phyloP scores from a whole-genome alignment of 2,329 filamentous ascomycete species.

The Esteya vermicola region DNA sequence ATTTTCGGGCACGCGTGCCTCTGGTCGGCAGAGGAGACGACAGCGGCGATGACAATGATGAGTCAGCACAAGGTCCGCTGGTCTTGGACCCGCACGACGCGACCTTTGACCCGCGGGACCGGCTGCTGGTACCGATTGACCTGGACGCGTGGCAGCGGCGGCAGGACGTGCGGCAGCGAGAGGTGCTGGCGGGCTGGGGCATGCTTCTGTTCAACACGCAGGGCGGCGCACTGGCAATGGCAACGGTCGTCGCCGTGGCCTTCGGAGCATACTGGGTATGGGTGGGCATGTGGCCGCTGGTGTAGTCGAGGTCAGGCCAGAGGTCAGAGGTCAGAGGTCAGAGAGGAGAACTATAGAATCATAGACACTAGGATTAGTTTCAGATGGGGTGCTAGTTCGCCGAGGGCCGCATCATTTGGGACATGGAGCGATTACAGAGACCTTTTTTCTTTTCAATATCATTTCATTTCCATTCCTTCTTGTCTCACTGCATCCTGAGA shows the following conservation, averaged over 20 bases:
- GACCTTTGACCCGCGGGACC: slow-evolving; percentile 24
- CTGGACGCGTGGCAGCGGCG: slow-evolving; percentile 39
- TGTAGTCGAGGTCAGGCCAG: no score
- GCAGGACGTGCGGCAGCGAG: slow-evolving; percentile 27
- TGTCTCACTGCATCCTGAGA: no score
- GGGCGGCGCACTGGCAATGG: slow-evolving; percentile 31
- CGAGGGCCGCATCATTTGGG: no score
- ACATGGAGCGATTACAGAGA: no score
- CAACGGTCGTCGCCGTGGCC: slow-evolving; percentile 25
- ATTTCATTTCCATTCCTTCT: no score
- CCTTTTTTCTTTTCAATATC: no score
- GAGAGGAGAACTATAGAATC: no score
- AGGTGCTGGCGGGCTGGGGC: slow-evolving; percentile 36
- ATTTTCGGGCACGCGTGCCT: slow-evolving; percentile 54
- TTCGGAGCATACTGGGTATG: slow-evolving; percentile 30
- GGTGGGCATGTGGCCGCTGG: background rate
- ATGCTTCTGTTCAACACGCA: slow-evolving; percentile 40
- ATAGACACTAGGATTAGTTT: no score
- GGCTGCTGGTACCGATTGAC: slow-evolving; percentile 37
- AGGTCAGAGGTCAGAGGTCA: no score
- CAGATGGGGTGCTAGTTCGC: no score
- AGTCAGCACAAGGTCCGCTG: no score
- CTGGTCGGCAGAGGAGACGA: slow-evolving; percentile 23
- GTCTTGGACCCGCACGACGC: no score
- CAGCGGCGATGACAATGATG: background rate